phyloP scores from a whole-genome alignment of 306 rosid species.

The Prunus dulcis region DNA sequence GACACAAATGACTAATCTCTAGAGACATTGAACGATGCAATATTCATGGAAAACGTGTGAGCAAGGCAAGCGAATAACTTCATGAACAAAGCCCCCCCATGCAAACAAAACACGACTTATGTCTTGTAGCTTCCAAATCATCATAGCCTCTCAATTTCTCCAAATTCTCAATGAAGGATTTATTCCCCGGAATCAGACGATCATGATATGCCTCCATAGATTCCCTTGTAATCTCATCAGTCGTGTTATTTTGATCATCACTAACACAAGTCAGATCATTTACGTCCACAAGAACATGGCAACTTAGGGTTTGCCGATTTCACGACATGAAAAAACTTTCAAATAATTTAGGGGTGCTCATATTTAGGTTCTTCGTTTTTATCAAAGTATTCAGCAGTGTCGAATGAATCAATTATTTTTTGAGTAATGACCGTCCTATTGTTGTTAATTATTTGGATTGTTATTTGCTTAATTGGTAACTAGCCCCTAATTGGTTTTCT shows the following conservation, averaged over 20 bases:
- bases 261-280: conserved; percentile 3
- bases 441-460: no score
- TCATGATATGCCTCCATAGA: not conserved
- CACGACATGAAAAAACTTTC: not conserved
- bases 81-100: conserved; percentile 13
- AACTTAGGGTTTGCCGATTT: not conserved
- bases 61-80: conserved; percentile 17
- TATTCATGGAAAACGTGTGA: conserved; percentile 19
- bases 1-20: conserved; percentile 17
- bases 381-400: no score
- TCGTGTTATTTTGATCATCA: not conserved
- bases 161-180: not conserved
- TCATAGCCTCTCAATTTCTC: not conserved
- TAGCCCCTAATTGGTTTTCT: no score
- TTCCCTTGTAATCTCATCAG: not conserved
- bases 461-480: no score
- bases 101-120: conserved; percentile 20
- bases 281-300: conserved; percentile 3
- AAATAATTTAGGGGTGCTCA: not conserved
- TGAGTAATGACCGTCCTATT: no score
- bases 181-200: not conserved
- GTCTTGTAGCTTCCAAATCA: not conserved
- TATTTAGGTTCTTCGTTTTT: not conserved
- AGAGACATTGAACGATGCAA: conserved; percentile 14
- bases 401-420: no score